Evolutionary conservation across 768 basidiomycete species (phyloP).

Genomic region (Lyophyllum decastes): DNA sequence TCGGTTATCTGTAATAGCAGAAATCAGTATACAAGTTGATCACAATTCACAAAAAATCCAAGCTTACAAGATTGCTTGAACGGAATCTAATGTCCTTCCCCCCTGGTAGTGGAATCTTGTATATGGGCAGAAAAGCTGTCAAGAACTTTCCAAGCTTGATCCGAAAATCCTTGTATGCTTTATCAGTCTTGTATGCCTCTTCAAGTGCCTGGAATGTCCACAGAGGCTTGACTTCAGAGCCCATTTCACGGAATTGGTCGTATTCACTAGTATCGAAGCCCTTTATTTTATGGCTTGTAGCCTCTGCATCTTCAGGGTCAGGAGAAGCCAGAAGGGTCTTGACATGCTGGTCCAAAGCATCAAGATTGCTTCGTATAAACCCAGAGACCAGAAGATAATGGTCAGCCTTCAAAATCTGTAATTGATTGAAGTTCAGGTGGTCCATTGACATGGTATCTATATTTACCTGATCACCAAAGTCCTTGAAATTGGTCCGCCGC

Average conservation of each 20-base stretch:
- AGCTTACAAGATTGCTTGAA: slow-evolving; percentile 1
- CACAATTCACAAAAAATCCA: not conserved
- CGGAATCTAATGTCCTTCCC: not conserved
- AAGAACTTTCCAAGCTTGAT: slow-evolving; percentile 4
- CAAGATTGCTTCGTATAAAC: slow-evolving; percentile 7
- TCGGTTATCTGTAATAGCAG: slow-evolving; percentile 20
- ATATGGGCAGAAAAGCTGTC: not conserved
- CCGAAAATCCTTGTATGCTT: slow-evolving; percentile 7
- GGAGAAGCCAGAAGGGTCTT: no score
- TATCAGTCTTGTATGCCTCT: not conserved
- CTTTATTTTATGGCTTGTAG: not conserved
- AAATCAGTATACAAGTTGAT: not conserved
- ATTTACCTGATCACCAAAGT: not conserved
- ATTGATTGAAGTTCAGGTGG: not conserved
- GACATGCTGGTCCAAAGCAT: not conserved
- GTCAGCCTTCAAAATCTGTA: slow-evolving; percentile 2
- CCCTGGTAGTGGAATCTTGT: slow-evolving; percentile 5
- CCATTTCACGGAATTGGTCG: slow-evolving; percentile 6
- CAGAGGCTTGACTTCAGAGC: not conserved
- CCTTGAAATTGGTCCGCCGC: not conserved
- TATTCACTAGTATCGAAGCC: slow-evolving; percentile 6
- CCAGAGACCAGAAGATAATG: slow-evolving; percentile 2
- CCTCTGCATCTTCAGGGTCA: not conserved
- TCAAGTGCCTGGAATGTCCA: not conserved
- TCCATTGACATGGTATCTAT: not conserved